phyloP scores from a whole-genome alignment of 495 filamentous ascomycete genomes.

The Hapsidospora chrysogenum region DNA sequence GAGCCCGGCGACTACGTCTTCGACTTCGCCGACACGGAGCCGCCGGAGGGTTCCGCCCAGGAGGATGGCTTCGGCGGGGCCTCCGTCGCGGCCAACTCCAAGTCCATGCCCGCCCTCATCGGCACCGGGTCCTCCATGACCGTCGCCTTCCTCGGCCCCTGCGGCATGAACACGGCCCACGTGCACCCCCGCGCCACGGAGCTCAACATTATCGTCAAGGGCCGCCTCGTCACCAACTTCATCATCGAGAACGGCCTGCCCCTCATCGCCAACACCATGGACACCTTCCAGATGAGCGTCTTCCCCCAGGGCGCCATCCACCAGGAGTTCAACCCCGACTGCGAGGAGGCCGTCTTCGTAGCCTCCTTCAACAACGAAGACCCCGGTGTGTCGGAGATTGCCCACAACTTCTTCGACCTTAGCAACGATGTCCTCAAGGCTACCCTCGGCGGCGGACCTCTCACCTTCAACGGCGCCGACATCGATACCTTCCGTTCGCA shows the following conservation, averaged over 20 bases:
- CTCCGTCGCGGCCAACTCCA: constrained; percentile 15
- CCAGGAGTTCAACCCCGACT: constrained; percentile 31
- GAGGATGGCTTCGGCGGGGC: constrained; percentile 15
- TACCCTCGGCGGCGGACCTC: constrained; percentile 18
- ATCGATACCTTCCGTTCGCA: constrained; percentile 21
- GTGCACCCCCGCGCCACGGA: constrained; percentile 24
- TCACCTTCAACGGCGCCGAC: constrained; percentile 21
- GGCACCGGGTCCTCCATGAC: constrained; percentile 14
- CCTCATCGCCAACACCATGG: constrained; percentile 16
- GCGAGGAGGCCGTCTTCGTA: constrained; percentile 27
- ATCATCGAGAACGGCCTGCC: constrained; percentile 28
- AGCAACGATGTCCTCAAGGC: constrained; percentile 24
- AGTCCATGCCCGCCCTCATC: constrained; percentile 21
- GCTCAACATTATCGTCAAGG: constrained; percentile 20
- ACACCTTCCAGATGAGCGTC: constrained; percentile 23
- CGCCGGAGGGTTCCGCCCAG: constrained; percentile 6
- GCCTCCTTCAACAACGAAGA: constrained; percentile 30
- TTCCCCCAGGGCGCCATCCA: constrained; percentile 32
- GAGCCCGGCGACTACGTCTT: constrained; percentile 16
- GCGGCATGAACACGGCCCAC: constrained; percentile 28
- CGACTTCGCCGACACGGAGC: constrained; percentile 18
- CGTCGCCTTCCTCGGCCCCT: constrained; percentile 25
- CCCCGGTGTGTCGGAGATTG: constrained; percentile 23
- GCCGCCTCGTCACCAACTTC: constrained; percentile 25
- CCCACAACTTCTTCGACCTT: constrained; percentile 31